Conservation (phyloP, 495 filamentous ascomycete species). For the Glonium stellatum region DNA sequence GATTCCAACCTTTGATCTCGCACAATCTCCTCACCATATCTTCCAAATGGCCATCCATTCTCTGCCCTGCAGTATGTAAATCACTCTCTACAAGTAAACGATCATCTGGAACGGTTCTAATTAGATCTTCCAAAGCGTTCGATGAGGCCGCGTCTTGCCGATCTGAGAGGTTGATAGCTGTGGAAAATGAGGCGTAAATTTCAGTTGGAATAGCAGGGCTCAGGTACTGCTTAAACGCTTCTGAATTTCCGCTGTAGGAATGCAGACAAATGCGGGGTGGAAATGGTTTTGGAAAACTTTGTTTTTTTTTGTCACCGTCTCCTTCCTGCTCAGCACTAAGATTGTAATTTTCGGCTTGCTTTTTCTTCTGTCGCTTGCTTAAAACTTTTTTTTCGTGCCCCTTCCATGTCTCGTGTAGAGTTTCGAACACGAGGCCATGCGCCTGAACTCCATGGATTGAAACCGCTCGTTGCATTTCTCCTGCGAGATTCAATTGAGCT, state of each 20-base stretch:
- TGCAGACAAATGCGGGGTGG: slow-evolving; percentile 91
- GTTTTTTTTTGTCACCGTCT: slow-evolving; percentile 30
- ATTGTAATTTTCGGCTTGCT: neutral
- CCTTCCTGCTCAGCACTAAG: slow-evolving; percentile 7
- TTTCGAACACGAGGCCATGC: slow-evolving; percentile 74
- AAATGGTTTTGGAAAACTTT: slow-evolving; percentile 50
- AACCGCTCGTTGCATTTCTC: slow-evolving; percentile 70
- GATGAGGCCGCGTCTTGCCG: slow-evolving; percentile 39
- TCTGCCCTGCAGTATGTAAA: slow-evolving; percentile 71
- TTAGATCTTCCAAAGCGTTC: slow-evolving; percentile 53
- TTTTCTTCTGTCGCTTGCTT: slow-evolving; percentile 51
- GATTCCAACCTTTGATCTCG: slow-evolving; percentile 65
- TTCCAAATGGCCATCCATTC: slow-evolving; percentile 75
- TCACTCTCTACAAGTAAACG: slow-evolving; percentile 84
- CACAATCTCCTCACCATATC: slow-evolving; percentile 67
- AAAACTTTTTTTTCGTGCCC: slow-evolving; percentile 67
- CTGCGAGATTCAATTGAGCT: slow-evolving; percentile 80
- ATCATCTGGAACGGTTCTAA: slow-evolving; percentile 69
- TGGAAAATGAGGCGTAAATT: slow-evolving; percentile 85
- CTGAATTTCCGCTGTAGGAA: slow-evolving; percentile 78
- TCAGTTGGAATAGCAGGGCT: slow-evolving; percentile 65
- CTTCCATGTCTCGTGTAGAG: slow-evolving; percentile 68
- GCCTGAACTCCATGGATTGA: slow-evolving; percentile 89
- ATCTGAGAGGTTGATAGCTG: slow-evolving; percentile 65
- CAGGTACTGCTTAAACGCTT: slow-evolving; percentile 71